Evolutionary conservation across 2,329 filamentous ascomycete species (phyloP).

Genomic region (Fusarium sp.): DNA sequence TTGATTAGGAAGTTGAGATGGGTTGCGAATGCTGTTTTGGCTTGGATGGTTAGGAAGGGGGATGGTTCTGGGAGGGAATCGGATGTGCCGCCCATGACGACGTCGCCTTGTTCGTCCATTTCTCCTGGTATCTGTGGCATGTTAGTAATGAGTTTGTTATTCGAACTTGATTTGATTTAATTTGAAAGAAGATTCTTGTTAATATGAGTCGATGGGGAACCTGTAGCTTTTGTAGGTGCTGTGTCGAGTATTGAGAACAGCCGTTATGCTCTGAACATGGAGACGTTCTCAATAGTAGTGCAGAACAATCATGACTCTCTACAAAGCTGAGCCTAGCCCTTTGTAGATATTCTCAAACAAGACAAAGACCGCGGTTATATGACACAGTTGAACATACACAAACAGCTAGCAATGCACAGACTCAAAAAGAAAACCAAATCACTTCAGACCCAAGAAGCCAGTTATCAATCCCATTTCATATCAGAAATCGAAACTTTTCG

Average conservation of each 20-base stretch:
- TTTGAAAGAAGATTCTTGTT: not conserved
- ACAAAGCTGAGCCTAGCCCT: accelerated
- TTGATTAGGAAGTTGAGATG: not conserved
- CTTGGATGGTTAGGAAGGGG: not conserved
- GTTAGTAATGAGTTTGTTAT: not conserved
- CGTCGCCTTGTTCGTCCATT: not conserved
- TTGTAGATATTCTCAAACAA: not conserved
- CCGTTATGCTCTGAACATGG: too few relatives aligned
- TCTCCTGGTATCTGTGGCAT: not conserved
- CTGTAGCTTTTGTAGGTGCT: accelerated
- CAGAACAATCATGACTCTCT: not conserved
- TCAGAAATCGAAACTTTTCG: not conserved
- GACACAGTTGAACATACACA: not conserved
- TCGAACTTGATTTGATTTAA: not conserved
- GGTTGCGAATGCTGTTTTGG: not conserved
- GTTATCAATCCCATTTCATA: not conserved
- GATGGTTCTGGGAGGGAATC: not conserved
- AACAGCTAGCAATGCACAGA: not conserved
- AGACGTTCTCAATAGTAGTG: accelerated
- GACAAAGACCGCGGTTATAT: accelerated
- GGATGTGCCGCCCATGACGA: not conserved
- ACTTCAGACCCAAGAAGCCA: not conserved
- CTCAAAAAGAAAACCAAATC: not conserved
- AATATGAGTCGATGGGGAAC: accelerated
- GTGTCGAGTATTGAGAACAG: not conserved